phyloP scores from a whole-genome alignment of 371 early-diverging fungal genomes.

The Catenaria anguillulae region DNA sequence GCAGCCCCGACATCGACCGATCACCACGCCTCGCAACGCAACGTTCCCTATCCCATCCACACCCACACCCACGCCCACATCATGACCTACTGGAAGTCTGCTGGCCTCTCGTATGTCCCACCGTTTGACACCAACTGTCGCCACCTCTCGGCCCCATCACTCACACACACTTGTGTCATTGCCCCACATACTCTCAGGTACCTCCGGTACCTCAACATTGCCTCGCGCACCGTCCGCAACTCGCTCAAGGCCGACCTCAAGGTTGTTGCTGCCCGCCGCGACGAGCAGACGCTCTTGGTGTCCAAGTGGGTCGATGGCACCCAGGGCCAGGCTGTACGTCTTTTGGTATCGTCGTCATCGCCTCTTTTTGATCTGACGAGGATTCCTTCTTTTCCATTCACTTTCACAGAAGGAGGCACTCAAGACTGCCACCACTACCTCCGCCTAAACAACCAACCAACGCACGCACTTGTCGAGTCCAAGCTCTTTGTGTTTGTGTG shows the following conservation, averaged over 20 bases:
- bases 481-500: too few relatives aligned
- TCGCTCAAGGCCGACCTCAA: slow-evolving; percentile 2
- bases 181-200: not conserved
- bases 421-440: too few relatives aligned
- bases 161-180: not conserved
- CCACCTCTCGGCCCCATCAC: not conserved
- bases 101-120: slow-evolving; percentile 1
- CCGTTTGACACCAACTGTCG: not conserved
- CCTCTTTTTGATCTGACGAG: too few relatives aligned
- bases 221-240: not conserved
- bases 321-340: not conserved
- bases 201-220: slow-evolving; percentile 1
- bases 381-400: too few relatives aligned
- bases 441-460: too few relatives aligned
- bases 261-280: not conserved
- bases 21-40: not conserved
- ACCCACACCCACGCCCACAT: not conserved
- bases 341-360: too few relatives aligned
- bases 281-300: not conserved
- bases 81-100: not conserved
- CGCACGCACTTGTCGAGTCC: too few relatives aligned
- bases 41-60: not conserved
- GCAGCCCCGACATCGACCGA: not conserved
- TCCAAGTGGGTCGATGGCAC: slow-evolving; percentile 2
- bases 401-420: too few relatives aligned